These are phyloP conservation scores for Dendrothele bispora DNA, from an alignment of 768 basidiomycete species.

Conservation along the genomic window DNA sequence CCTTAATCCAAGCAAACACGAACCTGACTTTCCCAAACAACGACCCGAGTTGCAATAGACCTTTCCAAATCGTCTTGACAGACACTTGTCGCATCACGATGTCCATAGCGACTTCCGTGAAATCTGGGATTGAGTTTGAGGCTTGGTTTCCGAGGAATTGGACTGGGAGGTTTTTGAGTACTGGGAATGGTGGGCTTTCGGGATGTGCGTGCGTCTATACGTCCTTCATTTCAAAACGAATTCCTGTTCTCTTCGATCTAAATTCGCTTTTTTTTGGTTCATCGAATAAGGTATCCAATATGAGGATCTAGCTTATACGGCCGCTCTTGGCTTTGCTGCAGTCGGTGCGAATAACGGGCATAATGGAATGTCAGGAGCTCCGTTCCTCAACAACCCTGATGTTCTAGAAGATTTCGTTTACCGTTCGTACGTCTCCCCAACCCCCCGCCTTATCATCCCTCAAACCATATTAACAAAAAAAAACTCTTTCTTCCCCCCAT, in stretches of 20 bases:
- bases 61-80: background rate
- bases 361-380: slow-evolving; percentile 13
- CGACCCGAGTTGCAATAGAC: background rate
- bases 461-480: no score
- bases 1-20: no score
- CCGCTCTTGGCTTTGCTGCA: slow-evolving; percentile 15
- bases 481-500: no score
- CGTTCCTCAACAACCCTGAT: slow-evolving; percentile 16
- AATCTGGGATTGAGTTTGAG: slow-evolving; percentile 9
- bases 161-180: slow-evolving; percentile 10
- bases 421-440: no score
- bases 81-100: slow-evolving; percentile 11
- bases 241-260: background rate
- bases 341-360: slow-evolving; percentile 18
- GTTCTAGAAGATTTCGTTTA: slow-evolving; percentile 18
- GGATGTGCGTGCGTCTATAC: slow-evolving; percentile 17
- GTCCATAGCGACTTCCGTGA: slow-evolving; percentile 8
- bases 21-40: slow-evolving; percentile 2
- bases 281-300: slow-evolving; percentile 18
- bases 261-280: background rate
- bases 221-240: no score
- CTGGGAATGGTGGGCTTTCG: slow-evolving; percentile 13
- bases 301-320: slow-evolving; percentile 10
- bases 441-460: no score
- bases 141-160: slow-evolving; percentile 14